Evolutionary conservation across 2,329 filamentous ascomycete species (phyloP).

Genomic region (Pleochaeta shiraiana): DNA sequence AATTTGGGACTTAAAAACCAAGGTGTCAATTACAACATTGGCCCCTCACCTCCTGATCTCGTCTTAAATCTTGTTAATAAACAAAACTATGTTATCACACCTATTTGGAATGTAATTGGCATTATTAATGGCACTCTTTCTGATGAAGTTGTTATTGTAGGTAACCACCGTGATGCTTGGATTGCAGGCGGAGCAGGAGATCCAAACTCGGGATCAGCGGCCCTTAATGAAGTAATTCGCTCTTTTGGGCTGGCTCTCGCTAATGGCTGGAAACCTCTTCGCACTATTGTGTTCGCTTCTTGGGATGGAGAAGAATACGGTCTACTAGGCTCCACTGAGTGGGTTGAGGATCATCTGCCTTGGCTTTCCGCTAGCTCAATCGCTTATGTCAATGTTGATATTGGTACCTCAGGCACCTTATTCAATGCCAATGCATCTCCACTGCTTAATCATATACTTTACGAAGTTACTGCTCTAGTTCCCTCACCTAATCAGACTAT

Average conservation of each 20-base stretch:
- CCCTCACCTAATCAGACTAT: conserved; percentile 20
- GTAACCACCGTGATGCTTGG: conserved; percentile 89
- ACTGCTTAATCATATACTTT: conserved; percentile 37
- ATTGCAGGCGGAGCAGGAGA: conserved; percentile 67
- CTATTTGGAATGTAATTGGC: conserved; percentile 81
- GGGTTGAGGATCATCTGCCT: conserved; percentile 63
- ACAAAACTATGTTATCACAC: conserved; percentile 63
- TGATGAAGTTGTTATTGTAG: conserved; percentile 72
- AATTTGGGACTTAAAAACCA: conserved; percentile 38
- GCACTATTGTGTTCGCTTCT: conserved; percentile 71
- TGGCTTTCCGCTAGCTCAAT: conserved; percentile 53
- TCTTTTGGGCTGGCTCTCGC: conserved; percentile 50
- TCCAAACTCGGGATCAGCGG: conserved; percentile 63
- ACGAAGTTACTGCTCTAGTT: conserved; percentile 31
- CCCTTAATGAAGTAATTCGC: conserved; percentile 57
- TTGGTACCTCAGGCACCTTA: conserved; percentile 36
- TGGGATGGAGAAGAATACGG: conserved; percentile 65
- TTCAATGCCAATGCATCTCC: conserved; percentile 37
- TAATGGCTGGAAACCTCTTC: conserved; percentile 61
- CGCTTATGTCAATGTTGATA: conserved; percentile 60
- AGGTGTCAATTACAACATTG: conserved; percentile 47
- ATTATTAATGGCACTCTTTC: conserved; percentile 75
- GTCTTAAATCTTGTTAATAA: conserved; percentile 55
- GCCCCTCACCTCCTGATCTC: conserved; percentile 42
- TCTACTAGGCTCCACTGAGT: conserved; percentile 60